Evolutionary conservation across 441 rosid species (phyloP).

Genomic region (Adansonia gregorii): DNA sequence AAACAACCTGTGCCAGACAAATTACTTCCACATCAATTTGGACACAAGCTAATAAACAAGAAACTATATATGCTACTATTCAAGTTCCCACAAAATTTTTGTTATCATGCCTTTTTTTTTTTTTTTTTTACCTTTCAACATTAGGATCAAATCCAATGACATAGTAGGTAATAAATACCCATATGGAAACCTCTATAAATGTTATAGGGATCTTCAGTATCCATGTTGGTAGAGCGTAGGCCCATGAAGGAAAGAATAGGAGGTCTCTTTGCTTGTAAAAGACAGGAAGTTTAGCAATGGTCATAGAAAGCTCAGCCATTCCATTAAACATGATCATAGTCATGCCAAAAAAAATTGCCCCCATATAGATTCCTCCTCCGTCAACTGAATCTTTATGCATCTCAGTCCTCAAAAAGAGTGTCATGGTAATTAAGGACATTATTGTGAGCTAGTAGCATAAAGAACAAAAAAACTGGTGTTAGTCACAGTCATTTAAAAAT

Average conservation of each 20-base stretch:
- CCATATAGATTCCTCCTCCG: slow-evolving; percentile 62
- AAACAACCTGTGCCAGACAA: slow-evolving; percentile 38
- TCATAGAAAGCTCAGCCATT: slow-evolving; percentile 67
- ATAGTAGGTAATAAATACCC: slow-evolving; percentile 64
- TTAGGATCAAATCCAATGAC: slow-evolving; percentile 64
- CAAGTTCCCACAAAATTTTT: not conserved
- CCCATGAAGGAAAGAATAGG: slow-evolving; percentile 81
- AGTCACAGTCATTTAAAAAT: not conserved
- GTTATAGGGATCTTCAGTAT: slow-evolving; percentile 65
- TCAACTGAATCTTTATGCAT: slow-evolving; percentile 49
- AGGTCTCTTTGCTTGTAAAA: slow-evolving; percentile 89
- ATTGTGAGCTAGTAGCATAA: slow-evolving; percentile 44
- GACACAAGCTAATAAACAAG: not conserved
- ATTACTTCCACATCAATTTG: not conserved
- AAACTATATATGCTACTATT: not conserved
- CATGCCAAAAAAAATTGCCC: slow-evolving; percentile 61
- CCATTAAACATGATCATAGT: slow-evolving; percentile 65
- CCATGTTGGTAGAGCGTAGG: slow-evolving; percentile 70
- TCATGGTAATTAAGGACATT: slow-evolving; percentile 48
- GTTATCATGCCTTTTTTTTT: not conserved
- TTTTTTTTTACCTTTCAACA: slow-evolving; percentile 46
- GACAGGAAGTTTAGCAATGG: slow-evolving; percentile 84
- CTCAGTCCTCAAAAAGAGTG: slow-evolving; percentile 64
- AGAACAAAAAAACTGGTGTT: too few relatives aligned
- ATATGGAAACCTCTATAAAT: slow-evolving; percentile 53